Evolutionary conservation across 2,329 filamentous ascomycete species (phyloP).

Genomic region (Didymellaceae sp.): DNA sequence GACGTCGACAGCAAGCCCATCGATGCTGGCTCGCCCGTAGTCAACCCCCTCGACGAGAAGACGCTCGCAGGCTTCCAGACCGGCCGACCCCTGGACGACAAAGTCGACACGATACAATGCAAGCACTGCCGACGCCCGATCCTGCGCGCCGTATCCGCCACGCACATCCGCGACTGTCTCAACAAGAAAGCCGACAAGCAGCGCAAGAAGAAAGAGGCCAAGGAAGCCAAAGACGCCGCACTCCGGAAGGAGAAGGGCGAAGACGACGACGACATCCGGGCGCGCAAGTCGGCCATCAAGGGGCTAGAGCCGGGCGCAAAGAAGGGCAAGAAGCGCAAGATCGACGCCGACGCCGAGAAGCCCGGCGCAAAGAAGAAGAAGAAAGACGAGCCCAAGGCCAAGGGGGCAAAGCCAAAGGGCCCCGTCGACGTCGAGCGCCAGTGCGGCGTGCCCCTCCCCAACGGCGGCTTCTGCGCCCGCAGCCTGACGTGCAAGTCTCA

Average conservation of each 20-base stretch:
- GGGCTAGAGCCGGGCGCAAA: constrained; percentile 50
- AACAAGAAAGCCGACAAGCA: constrained; percentile 76
- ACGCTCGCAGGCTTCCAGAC: constrained; percentile 81
- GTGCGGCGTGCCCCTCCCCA: constrained; percentile 85
- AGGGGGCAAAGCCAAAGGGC: constrained; percentile 83
- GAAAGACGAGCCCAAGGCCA: constrained; percentile 88
- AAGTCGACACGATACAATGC: constrained; percentile 78
- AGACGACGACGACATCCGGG: constrained; percentile 49
- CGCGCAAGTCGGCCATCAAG: constrained; percentile 52
- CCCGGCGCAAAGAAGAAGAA: constrained; percentile 87
- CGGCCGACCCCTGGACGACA: constrained; percentile 81
- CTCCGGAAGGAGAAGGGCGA: constrained; percentile 56
- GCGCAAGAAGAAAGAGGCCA: constrained; percentile 69
- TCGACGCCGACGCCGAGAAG: constrained; percentile 71
- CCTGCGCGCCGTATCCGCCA: constrained; percentile 73
- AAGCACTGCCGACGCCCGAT: constrained; percentile 95
- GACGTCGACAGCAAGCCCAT: constrained; percentile 38
- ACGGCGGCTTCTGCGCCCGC: constrained; percentile 84
- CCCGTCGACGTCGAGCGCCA: constrained; percentile 94
- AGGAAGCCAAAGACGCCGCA: constrained; percentile 60
- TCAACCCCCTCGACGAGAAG: constrained; percentile 73
- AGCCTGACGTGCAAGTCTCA: constrained; percentile 94
- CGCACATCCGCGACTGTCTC: constrained; percentile 83
- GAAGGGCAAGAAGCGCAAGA: constrained; percentile 57
- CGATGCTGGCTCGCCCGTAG: constrained; percentile 44